Evolutionary conservation across 306 rosid genomes (phyloP).

Genomic region (Quercus agrifolia): DNA sequence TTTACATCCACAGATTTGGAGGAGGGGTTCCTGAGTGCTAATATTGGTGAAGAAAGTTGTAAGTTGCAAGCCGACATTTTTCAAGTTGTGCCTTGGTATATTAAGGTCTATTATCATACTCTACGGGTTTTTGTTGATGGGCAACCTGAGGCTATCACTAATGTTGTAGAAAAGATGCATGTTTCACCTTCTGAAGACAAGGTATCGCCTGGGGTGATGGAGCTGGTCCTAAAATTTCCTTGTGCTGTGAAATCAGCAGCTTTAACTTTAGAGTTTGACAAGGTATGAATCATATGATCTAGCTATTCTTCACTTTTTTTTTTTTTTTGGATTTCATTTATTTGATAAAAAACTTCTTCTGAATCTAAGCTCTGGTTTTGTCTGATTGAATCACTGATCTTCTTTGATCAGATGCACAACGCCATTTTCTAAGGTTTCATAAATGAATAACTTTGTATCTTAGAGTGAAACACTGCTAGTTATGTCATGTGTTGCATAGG

Average conservation of each 20-base stretch:
- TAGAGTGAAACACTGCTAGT: constrained; percentile 5
- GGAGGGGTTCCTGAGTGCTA: constrained; percentile 27
- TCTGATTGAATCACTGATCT: background rate
- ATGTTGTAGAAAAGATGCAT: constrained; percentile 63
- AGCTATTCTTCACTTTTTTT: background rate
- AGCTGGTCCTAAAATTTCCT: constrained; percentile 72
- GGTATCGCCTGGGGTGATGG: constrained; percentile 84
- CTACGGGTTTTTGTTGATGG: constrained; percentile 63
- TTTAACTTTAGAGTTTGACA: constrained; percentile 71
- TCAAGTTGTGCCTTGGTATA: constrained; percentile 97
- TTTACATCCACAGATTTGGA: constrained; percentile 61
- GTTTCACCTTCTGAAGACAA: constrained; percentile 96
- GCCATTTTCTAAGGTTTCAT: background rate
- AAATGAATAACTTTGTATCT: background rate
- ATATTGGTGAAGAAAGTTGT: constrained; percentile 48
- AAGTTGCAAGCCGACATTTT: constrained; percentile 69
- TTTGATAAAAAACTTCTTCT: background rate
- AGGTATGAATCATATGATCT: constrained; percentile 38
- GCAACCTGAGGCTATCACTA: constrained; percentile 39
- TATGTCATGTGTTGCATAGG: constrained; percentile 12
- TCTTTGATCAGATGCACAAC: background rate
- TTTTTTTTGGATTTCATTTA: background rate
- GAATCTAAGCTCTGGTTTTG: constrained; percentile 1
- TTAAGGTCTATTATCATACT: constrained; percentile 88
- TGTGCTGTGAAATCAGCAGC: constrained; percentile 75